Percentiles rank a stretch among this genome's conserved stretches.
phyloP scores from a whole-genome alignment of 2,329 filamentous ascomycete genomes.

The Ophiostoma triangulosporum region DNA sequence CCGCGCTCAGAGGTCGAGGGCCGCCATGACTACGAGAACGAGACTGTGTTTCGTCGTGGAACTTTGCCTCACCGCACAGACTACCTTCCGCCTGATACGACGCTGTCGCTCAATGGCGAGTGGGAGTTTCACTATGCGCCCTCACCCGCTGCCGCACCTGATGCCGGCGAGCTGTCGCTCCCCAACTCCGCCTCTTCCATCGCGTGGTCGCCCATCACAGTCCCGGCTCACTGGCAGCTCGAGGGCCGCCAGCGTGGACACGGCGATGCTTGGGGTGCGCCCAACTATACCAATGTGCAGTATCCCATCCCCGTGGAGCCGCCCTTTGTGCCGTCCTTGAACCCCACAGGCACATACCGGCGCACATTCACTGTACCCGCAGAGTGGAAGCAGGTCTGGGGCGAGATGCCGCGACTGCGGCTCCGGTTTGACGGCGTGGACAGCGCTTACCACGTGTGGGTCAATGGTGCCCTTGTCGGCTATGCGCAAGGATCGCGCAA shows the following conservation, averaged over 20 bases:
- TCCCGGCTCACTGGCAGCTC: slow-evolving; percentile 58
- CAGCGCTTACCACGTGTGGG: slow-evolving; percentile 55
- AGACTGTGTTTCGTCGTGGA: slow-evolving; percentile 44
- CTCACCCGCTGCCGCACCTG: slow-evolving; percentile 29
- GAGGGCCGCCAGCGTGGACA: slow-evolving; percentile 31
- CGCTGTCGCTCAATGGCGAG: slow-evolving; percentile 37
- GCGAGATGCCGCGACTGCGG: slow-evolving; percentile 29
- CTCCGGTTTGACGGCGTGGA: slow-evolving; percentile 61
- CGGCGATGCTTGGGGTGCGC: slow-evolving; percentile 34
- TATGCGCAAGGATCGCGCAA: slow-evolving; percentile 59
- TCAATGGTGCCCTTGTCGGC: slow-evolving; percentile 50
- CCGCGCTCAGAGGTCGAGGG: slow-evolving; percentile 1
- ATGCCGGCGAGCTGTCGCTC: slow-evolving; percentile 11
- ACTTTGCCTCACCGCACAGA: slow-evolving; percentile 42
- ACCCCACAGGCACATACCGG: slow-evolving; percentile 51
- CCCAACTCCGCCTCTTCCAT: not conserved
- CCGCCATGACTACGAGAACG: slow-evolving; percentile 47
- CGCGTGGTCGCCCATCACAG: slow-evolving; percentile 32
- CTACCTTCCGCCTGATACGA: slow-evolving; percentile 39
- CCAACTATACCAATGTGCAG: slow-evolving; percentile 56
- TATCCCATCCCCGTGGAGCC: slow-evolving; percentile 54
- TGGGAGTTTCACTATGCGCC: slow-evolving; percentile 43
- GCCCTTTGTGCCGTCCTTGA: slow-evolving; percentile 47
- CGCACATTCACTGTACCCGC: slow-evolving; percentile 39
- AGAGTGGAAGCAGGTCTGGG: slow-evolving; percentile 26